These are phyloP conservation scores for Mesembryanthemum crystallinum DNA, from an alignment of 148 eudicot species.

Conservation along the genomic window DNA sequence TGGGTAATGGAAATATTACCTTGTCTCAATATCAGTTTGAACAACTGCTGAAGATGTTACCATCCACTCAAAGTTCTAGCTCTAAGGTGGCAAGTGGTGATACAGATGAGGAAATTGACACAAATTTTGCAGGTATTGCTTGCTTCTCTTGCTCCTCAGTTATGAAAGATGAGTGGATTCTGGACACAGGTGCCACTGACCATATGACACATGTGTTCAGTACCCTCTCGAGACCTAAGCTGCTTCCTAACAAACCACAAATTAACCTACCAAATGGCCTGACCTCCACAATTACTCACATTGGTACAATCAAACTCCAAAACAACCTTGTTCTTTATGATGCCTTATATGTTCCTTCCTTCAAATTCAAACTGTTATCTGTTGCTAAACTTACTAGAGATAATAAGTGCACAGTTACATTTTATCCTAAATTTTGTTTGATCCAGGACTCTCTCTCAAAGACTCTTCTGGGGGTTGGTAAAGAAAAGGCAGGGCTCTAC, in stretches of 20 bases:
- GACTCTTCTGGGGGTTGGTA: not conserved
- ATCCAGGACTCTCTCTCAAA: not conserved
- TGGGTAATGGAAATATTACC: not conserved
- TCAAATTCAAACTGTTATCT: not conserved
- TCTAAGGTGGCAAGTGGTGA: not conserved
- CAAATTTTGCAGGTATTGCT: not conserved
- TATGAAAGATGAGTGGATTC: not conserved
- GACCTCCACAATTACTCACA: not conserved
- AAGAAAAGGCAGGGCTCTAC: not conserved
- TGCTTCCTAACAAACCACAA: not conserved
- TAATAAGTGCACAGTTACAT: not conserved
- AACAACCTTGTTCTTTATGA: not conserved
- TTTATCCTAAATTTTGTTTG: not conserved
- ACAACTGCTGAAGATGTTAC: not conserved
- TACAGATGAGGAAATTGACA: not conserved
- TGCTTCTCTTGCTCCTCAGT: not conserved
- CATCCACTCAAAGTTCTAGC: not conserved
- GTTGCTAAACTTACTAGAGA: not conserved
- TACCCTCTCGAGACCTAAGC: not conserved
- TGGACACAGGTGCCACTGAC: slow-evolving; percentile 6
- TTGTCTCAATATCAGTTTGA: not conserved
- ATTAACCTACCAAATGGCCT: not conserved
- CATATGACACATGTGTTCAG: not conserved
- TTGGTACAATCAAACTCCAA: not conserved
- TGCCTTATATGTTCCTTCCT: not conserved